Conservation (phyloP, 2,329 filamentous ascomycete species). For the Penicillium italicum region DNA sequence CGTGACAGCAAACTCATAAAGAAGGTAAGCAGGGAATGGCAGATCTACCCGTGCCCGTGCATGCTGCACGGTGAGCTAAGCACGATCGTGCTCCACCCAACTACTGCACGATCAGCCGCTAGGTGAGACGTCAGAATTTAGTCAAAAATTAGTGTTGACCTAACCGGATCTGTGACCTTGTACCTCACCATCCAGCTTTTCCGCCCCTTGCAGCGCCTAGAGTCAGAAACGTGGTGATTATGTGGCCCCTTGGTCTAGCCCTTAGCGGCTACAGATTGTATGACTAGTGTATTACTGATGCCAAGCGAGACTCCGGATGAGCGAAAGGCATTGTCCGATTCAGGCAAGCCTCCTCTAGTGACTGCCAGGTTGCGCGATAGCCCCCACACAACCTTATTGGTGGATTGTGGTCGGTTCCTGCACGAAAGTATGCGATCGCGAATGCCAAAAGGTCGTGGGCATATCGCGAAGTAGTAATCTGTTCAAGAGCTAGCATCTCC, state of each 20-base stretch:
- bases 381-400: not conserved
- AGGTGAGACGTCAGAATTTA: not conserved
- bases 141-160: not conserved
- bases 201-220: not conserved
- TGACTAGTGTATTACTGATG: not conserved
- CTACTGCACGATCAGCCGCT: constrained; percentile 3
- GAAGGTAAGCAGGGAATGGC: not conserved
- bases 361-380: not conserved
- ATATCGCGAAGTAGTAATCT: not conserved
- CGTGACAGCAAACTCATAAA: not conserved
- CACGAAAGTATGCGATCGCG: not conserved
- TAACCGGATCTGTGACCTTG: not conserved
- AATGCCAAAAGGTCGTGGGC: not conserved
- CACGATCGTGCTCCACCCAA: not conserved
- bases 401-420: not conserved
- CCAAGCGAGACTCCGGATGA: not conserved
- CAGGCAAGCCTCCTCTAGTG: not conserved
- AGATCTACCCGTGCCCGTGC: not conserved
- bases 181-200: not conserved
- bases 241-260: not conserved
- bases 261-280: not conserved
- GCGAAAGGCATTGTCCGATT: not conserved
- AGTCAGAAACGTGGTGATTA: not conserved
- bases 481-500: not conserved
- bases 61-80: constrained; percentile 1